These are phyloP conservation scores for Tilletia walkeri DNA, from an alignment of 1,284 basidiomycete genomes.

Conservation along the genomic window DNA sequence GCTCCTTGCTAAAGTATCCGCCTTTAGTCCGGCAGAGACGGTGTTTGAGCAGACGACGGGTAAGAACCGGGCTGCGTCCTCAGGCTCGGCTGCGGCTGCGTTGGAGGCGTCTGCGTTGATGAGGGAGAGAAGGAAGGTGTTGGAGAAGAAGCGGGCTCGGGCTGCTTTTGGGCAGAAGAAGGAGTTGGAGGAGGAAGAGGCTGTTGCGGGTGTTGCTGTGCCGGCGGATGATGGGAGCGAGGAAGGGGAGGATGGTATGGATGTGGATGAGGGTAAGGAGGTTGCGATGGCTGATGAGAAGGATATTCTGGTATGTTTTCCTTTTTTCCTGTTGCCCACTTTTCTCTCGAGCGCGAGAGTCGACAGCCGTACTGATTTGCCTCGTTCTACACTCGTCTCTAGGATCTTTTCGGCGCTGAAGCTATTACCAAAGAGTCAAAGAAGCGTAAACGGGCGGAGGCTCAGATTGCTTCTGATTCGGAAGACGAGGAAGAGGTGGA, in stretches of 20 bases:
- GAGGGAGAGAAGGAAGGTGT: slow-evolving; percentile 79
- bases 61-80: slow-evolving; percentile 64
- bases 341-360: too few relatives aligned
- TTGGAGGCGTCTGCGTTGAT: slow-evolving; percentile 63
- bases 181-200: slow-evolving; percentile 38
- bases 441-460: background rate
- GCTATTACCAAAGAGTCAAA: background rate
- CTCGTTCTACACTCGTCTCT: background rate
- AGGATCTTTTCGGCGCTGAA: slow-evolving; percentile 13
- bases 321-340: background rate
- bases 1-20: slow-evolving; percentile 72
- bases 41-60: slow-evolving; percentile 80
- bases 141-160: slow-evolving; percentile 64
- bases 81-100: slow-evolving; percentile 31
- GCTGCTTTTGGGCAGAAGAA: slow-evolving; percentile 28
- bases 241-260: slow-evolving; percentile 39
- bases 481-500: slow-evolving; percentile 22
- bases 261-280: background rate
- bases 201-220: background rate
- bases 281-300: slow-evolving; percentile 69
- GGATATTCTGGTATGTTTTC: slow-evolving; percentile 60
- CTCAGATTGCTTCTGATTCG: background rate
- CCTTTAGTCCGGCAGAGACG: slow-evolving; percentile 84
- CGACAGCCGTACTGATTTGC: too few relatives aligned
- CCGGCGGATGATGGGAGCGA: slow-evolving; percentile 21